Base-by-base conservation (phyloP, 1,139 yeast species). In the Suhomyces coccinellae region DNA sequence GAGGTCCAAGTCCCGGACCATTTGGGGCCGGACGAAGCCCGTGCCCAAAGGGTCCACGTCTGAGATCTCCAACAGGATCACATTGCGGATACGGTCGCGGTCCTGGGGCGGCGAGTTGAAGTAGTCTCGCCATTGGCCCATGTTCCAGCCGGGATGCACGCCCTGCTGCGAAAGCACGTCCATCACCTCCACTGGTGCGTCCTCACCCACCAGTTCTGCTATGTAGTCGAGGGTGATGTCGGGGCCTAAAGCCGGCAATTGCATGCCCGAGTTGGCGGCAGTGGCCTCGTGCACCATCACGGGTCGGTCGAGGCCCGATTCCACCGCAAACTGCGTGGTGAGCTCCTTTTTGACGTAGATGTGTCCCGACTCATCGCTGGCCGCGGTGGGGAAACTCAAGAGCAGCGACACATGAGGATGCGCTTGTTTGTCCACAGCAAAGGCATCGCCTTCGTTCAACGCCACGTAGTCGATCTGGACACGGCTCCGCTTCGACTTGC, bases 151-250 rank as follows among this genome's bases (percentile, higher is more conserved):
- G 0, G 82, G 79, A 6, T 65, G 57, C 9, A 72, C 73, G 14
- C 80, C 76, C 48, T 85, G 86, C 56, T 90, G 97, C 0, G 95
- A 84, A 15, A 87, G 74, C 5, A 89, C 96, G 59, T 90, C 96
- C 95, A 88, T 87, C 1, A 90, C 97, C 49, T 89, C 96, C 1
- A 90, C 77, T 0, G 79, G 77, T 3, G 71, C 66, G 34, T 83
- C 86, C 1, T 66, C 76, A 0, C 96, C 97, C 17, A 88, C 77
- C 24, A 72, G 61, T 3, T 75, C 75, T 0, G 87, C 73, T 1
- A 89, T 77, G 47, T 79, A 71, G 41, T 79, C 77, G 7, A 87
- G 82, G 5, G 82, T 73, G 6, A 80, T 70, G 1, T 71, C 63
- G 13, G 60, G 59, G 22, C 63, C 59, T 7, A 63, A 47, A 4